phyloP scores from a whole-genome alignment of 139 green algal species.

The Chlorella sp. region DNA sequence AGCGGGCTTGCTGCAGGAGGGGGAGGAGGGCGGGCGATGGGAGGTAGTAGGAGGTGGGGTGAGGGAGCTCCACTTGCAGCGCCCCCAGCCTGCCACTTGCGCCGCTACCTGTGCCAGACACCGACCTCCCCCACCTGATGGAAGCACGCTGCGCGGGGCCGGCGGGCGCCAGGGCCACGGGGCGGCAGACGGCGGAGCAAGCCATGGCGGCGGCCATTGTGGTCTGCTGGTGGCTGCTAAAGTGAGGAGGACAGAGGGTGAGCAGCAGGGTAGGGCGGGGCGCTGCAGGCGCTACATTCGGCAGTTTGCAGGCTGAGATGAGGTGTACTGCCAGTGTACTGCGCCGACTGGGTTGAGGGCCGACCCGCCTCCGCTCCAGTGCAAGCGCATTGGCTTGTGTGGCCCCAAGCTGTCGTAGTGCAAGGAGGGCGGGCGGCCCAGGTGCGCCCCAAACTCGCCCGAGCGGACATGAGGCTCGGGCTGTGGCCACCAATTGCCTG shows the following conservation, averaged over 20 bases:
- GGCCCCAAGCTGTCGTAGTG: no score
- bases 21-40: background rate
- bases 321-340: no score
- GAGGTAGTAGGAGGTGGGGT: background rate
- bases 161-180: conserved; percentile 2
- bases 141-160: conserved; percentile 4
- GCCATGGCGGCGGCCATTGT: conserved; percentile 14
- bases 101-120: background rate
- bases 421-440: no score
- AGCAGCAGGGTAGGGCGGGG: background rate
- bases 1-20: conserved; percentile 35
- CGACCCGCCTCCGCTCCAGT: no score
- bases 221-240: background rate
- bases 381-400: no score
- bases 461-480: no score
- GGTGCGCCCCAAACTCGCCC: no score
- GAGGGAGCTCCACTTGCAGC: background rate
- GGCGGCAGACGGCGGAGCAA: conserved; percentile 9
- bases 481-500: no score
- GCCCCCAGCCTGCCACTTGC: background rate
- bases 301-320: no score
- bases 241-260: background rate
- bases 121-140: background rate
- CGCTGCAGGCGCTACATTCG: no score
- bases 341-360: no score